Base-by-base conservation (phyloP, 345 rosid species). In the Eucalyptus virginea region DNA sequence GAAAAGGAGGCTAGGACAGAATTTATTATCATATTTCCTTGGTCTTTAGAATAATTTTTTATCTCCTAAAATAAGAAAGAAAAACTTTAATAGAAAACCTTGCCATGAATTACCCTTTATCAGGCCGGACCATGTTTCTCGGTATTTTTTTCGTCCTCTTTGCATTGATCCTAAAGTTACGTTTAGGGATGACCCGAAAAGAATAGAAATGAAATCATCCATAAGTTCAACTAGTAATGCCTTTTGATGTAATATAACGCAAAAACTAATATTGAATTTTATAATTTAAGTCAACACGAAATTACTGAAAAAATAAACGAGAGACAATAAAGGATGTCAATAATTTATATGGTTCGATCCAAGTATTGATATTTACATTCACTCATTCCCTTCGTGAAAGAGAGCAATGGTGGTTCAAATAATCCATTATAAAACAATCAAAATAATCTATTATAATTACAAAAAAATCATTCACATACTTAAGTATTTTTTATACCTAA, bases 381-480 rank as follows among this genome's bases (percentile, higher is more conserved):
- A 51, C 0, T n/a, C n/a, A n/a, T n/a, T n/a, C n/a, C n/a, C n/a
- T n/a, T n/a, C n/a, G n/a, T n/a, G n/a, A 0, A 1, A 0, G 4
- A 7, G 3, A 51, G 4, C 4, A 51, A 17, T 18, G 18, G 0
- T n/a, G n/a, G n/a, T n/a, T n/a, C 0, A 51, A 51, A 51, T 51
- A 51, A 51, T 51, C 0, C 0, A 7, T 51, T 51, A 18, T 1
- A 1, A n/a, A n/a, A n/a, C n/a, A n/a, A 51, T 6, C 0, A 18
- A 4, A 4, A 37, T 37, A 37, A 37, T 37, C 37, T n/a, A n/a
- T n/a, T n/a, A 37, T 3, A 37, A 7, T 51, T 51, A 18, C 2
- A 1, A n/a, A n/a, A n/a, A n/a, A n/a, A 51, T 6, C 0, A 18
- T 2, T 0, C 9, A 17, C 4, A 3, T 18, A 1, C 2, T 51